These are phyloP conservation scores for Friedmanniomyces simplex DNA, from an alignment of 495 filamentous ascomycete genomes.

Conservation along the genomic window DNA sequence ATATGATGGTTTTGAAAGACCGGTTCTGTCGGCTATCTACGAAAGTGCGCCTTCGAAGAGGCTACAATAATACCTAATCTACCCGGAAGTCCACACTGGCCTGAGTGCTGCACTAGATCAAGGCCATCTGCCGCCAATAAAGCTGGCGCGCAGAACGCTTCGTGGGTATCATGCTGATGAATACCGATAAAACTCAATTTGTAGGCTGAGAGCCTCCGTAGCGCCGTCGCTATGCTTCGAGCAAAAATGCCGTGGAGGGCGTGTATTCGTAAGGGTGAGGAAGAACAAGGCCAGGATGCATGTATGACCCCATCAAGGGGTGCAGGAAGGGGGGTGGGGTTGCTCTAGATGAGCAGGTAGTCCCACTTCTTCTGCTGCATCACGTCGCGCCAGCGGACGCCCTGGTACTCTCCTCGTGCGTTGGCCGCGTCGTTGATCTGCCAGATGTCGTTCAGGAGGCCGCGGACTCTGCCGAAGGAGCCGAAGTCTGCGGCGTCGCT, in stretches of 20 bases:
- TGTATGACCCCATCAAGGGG: slow-evolving; percentile 14
- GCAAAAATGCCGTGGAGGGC: background rate
- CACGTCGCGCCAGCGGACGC: slow-evolving; percentile 87
- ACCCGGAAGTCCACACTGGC: slow-evolving; percentile 3
- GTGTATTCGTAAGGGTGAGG: background rate
- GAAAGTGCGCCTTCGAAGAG: background rate
- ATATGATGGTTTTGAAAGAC: background rate
- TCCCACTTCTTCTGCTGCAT: slow-evolving; percentile 90
- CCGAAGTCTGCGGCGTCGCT: slow-evolving; percentile 69
- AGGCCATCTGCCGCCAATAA: background rate
- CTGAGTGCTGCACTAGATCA: slow-evolving; percentile 25
- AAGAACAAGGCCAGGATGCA: slow-evolving; percentile 13
- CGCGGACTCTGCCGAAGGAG: slow-evolving; percentile 74
- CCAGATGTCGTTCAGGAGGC: slow-evolving; percentile 77
- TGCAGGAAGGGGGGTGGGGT: background rate
- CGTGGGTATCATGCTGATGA: slow-evolving; percentile 16
- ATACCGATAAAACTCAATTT: background rate
- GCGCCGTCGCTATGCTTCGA: slow-evolving; percentile 17
- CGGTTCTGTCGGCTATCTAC: background rate
- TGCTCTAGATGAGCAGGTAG: slow-evolving; percentile 67
- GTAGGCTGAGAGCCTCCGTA: background rate
- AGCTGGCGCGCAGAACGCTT: background rate
- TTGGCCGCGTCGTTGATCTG: slow-evolving; percentile 49
- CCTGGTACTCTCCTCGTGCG: slow-evolving; percentile 41
- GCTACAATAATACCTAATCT: background rate